Evolutionary conservation across 2,329 filamentous ascomycete genomes (phyloP).

Genomic region (Stachybotrys chlorohalonatus): DNA sequence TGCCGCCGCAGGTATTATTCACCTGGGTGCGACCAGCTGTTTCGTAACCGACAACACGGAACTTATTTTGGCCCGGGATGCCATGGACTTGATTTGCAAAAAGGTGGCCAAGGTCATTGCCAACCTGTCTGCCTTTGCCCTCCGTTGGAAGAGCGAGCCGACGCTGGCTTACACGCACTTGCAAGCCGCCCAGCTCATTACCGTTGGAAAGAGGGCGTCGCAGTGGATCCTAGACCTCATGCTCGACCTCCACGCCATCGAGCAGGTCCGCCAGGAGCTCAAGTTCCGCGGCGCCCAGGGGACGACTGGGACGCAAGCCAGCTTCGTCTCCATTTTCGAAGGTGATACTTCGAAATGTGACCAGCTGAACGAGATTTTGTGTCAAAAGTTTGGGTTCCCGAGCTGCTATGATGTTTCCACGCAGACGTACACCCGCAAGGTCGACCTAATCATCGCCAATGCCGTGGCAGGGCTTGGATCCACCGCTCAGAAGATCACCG

Average conservation of each 20-base stretch:
- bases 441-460: slow-evolving; percentile 73
- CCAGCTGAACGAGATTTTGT: slow-evolving; percentile 45
- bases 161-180: slow-evolving; percentile 71
- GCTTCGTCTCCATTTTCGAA: slow-evolving; percentile 46
- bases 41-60: slow-evolving; percentile 69
- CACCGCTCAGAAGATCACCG: slow-evolving; percentile 62
- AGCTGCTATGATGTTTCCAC: slow-evolving; percentile 47
- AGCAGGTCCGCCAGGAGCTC: slow-evolving; percentile 58
- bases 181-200: slow-evolving; percentile 41
- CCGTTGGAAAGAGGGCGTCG: slow-evolving; percentile 52
- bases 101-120: slow-evolving; percentile 73
- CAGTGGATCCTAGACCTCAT: slow-evolving; percentile 61
- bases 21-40: slow-evolving; percentile 50
- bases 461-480: slow-evolving; percentile 71
- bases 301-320: slow-evolving; percentile 74
- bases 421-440: slow-evolving; percentile 63
- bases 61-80: slow-evolving; percentile 56
- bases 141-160: slow-evolving; percentile 62
- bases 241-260: slow-evolving; percentile 64
- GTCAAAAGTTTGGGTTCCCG: slow-evolving; percentile 45
- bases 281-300: slow-evolving; percentile 62
- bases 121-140: slow-evolving; percentile 64
- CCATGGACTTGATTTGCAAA: slow-evolving; percentile 63
- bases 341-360: slow-evolving; percentile 41
- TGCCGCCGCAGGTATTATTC: slow-evolving; percentile 74